phyloP scores from a whole-genome alignment of 163 green algal genomes.

The Coccomyxa subellipsoidea region DNA sequence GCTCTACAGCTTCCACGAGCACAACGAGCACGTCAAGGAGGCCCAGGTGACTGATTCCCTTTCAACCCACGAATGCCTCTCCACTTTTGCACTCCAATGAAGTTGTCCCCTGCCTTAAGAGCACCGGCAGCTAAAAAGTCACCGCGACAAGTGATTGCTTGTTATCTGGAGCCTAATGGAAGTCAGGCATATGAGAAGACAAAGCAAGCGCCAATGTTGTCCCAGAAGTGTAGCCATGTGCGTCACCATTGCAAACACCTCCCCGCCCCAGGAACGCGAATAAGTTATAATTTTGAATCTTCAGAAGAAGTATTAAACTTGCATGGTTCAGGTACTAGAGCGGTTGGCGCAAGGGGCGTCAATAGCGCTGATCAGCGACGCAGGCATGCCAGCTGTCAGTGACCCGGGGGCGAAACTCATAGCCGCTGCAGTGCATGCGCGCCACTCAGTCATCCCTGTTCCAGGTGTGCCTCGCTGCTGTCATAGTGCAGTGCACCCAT shows the following conservation, averaged over 20 bases:
- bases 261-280: no score
- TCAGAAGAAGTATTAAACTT: no score
- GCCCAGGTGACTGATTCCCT: constrained; percentile 26
- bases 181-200: no score
- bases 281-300: no score
- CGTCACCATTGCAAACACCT: no score
- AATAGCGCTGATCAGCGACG: constrained; percentile 83
- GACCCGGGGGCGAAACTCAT: constrained; percentile 77
- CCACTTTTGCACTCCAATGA: no score
- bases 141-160: no score
- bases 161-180: no score
- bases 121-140: no score
- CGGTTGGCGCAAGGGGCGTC: constrained; percentile 48
- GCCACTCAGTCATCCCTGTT: constrained; percentile 65
- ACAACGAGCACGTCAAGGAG: constrained; percentile 74
- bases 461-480: constrained; percentile 38
- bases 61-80: neutral
- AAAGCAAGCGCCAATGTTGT: no score
- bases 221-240: no score
- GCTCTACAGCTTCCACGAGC: constrained; percentile 72
- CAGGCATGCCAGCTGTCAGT: constrained; percentile 73
- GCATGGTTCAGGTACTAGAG: constrained; percentile 39
- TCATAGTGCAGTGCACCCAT: neutral
- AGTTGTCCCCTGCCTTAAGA: no score
- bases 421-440: constrained; percentile 42